phyloP scores from a whole-genome alignment of 345 rosid genomes.

The Populus deltoides region DNA sequence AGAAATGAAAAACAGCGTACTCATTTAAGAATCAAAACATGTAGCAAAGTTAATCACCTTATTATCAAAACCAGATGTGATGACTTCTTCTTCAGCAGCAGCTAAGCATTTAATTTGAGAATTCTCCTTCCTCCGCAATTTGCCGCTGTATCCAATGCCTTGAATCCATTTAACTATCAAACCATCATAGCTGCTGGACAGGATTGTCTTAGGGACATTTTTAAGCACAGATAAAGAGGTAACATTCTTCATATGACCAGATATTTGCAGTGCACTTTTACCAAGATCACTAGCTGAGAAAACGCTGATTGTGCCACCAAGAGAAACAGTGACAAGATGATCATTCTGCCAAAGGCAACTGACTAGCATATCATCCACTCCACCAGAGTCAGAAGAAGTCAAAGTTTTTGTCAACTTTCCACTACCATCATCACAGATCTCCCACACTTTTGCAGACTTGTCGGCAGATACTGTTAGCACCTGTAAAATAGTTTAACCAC shows the following conservation, averaged over 20 bases:
- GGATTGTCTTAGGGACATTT: conserved; percentile 51
- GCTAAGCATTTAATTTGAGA: conserved; percentile 82
- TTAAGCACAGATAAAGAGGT: conserved; percentile 69
- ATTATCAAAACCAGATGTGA: conserved; percentile 87
- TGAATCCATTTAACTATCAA: conserved; percentile 82
- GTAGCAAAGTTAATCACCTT: conserved; percentile 45
- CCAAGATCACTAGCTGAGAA: conserved; percentile 77
- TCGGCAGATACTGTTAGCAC: conserved; percentile 91
- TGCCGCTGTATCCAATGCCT: conserved; percentile 80
- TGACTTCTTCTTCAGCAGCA: conserved; percentile 76
- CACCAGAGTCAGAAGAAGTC: conserved; percentile 63
- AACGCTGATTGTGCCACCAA: conserved; percentile 78
- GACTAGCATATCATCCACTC: conserved; percentile 91
- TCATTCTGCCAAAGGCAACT: conserved; percentile 94
- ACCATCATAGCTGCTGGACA: conserved; percentile 90
- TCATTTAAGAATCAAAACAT: background rate
- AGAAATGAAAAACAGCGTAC: background rate
- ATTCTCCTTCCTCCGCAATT: conserved; percentile 67
- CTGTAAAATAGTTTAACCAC: conserved; percentile 32
- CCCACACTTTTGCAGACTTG: conserved; percentile 96
- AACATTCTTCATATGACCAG: conserved; percentile 87
- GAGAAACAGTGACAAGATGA: conserved; percentile 84
- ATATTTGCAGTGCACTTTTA: conserved; percentile 60
- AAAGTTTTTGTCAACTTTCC: conserved; percentile 69
- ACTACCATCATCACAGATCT: conserved; percentile 64